Evolutionary conservation across 352 stramenopile genomes (phyloP).

Genomic region (Globisporangium abappressorium): DNA sequence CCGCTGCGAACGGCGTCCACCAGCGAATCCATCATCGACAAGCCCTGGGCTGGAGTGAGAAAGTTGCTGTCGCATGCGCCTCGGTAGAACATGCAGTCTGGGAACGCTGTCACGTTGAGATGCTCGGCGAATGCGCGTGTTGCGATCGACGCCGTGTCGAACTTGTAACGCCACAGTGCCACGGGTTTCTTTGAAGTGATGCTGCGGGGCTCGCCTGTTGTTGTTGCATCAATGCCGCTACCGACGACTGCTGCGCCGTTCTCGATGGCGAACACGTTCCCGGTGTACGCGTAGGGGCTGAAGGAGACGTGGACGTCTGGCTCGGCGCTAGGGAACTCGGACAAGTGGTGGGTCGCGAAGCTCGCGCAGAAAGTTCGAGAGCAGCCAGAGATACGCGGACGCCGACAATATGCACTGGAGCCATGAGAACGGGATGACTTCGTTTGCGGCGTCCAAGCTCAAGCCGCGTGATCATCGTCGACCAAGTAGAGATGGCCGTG

Average conservation of each 20-base stretch:
- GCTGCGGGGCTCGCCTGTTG: too few species aligned
- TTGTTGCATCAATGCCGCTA: too few species aligned
- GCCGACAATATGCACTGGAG: too few species aligned
- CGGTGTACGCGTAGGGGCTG: slow-evolving; percentile 14
- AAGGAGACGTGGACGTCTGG: slow-evolving; percentile 14
- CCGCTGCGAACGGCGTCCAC: not conserved
- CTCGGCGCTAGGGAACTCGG: slow-evolving; percentile 1
- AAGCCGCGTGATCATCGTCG: too few species aligned
- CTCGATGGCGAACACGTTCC: slow-evolving; percentile 5
- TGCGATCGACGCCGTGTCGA: slow-evolving; percentile 15
- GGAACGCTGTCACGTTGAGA: not conserved
- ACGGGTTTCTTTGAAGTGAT: not conserved
- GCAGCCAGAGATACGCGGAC: too few species aligned
- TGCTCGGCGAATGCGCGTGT: slow-evolving; percentile 14
- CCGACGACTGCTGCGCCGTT: not conserved
- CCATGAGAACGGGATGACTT: too few species aligned
- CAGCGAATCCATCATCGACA: not conserved
- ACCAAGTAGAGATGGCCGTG: too few species aligned
- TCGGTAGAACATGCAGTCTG: slow-evolving; percentile 6
- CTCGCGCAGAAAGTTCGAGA: too few species aligned
- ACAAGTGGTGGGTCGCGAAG: slow-evolving; percentile 6
- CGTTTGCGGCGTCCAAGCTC: too few species aligned
- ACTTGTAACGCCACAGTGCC: slow-evolving; percentile 19
- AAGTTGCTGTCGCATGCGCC: not conserved
- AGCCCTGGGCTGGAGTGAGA: not conserved